Conservation (phyloP, 2,329 filamentous ascomycete genomes). For the Cercospora brassicicola region DNA sequence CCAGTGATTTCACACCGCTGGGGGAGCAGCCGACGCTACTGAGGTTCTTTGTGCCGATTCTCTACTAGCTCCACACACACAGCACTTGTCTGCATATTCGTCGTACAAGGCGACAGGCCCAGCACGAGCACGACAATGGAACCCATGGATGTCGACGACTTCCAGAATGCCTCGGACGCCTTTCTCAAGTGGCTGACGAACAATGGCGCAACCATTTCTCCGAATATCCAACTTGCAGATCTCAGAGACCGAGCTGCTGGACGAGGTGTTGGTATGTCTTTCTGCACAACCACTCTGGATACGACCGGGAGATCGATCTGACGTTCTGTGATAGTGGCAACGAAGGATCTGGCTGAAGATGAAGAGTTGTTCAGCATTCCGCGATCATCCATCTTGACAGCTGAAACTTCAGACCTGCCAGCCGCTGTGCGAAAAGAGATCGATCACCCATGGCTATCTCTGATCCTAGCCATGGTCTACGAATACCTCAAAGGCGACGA, state of each 20-base stretch:
- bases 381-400: conserved; percentile 67
- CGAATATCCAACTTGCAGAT: conserved; percentile 60
- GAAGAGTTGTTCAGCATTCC: conserved; percentile 81
- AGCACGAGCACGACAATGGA: conserved; percentile 11
- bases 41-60: conserved; percentile 3
- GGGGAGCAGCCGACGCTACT: neutral
- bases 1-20: neutral
- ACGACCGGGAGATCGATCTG: conserved; percentile 3
- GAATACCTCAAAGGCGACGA: conserved; percentile 61
- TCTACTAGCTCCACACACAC: conserved; percentile 13
- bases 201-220: conserved; percentile 56
- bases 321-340: conserved; percentile 60
- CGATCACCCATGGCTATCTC: conserved; percentile 52
- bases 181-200: conserved; percentile 61
- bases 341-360: conserved; percentile 67
- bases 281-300: neutral
- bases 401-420: conserved; percentile 69
- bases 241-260: conserved; percentile 58
- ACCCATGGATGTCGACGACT: conserved; percentile 32
- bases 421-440: conserved; percentile 32
- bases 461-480: conserved; percentile 79
- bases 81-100: conserved; percentile 12
- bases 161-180: conserved; percentile 47
- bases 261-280: conserved; percentile 61
- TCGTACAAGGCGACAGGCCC: neutral